Evolutionary conservation across 2,329 filamentous ascomycete species (phyloP).

Genomic region (Colletotrichum chlorophyti): DNA sequence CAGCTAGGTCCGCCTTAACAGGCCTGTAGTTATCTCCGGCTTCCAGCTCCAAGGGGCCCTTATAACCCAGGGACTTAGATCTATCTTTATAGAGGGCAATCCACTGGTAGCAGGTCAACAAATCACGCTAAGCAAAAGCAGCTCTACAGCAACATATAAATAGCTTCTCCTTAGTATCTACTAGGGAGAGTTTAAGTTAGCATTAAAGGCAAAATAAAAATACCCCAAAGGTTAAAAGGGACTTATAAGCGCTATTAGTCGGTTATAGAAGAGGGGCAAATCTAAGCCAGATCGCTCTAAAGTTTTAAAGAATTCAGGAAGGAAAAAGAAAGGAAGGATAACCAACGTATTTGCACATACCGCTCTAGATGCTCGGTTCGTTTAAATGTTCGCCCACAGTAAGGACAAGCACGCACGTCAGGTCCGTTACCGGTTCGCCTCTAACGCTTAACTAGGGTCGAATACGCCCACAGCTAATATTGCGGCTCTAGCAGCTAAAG

Average conservation of each 20-base stretch:
- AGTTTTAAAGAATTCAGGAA: constrained; percentile 2
- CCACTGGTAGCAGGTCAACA: constrained; percentile 51
- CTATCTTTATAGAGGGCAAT: constrained; percentile 42
- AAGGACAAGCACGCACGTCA: constrained; percentile 41
- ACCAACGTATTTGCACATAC: constrained; percentile 53
- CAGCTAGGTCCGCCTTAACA: constrained; percentile 35
- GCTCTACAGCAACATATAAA: constrained; percentile 52
- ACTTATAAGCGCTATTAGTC: too few species aligned
- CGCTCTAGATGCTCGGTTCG: constrained; percentile 53
- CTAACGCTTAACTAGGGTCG: constrained; percentile 30
- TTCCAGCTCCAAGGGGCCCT: constrained; percentile 28
- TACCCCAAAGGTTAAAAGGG: background rate
- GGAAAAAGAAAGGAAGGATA: background rate
- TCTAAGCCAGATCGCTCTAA: background rate
- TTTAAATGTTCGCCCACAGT: constrained; percentile 52
- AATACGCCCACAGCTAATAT: too few species aligned
- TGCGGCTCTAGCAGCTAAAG: too few species aligned
- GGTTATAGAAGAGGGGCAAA: too few species aligned
- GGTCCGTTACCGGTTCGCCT: constrained; percentile 30
- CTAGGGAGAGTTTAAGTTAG: constrained; percentile 8
- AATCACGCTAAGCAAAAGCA: constrained; percentile 51
- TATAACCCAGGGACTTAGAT: constrained; percentile 29
- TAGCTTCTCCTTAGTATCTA: constrained; percentile 56
- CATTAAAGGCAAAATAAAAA: background rate
- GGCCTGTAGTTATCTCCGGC: constrained; percentile 38